Evolutionary conservation across 2,329 filamentous ascomycete species (phyloP).

Genomic region (Knoxdaviesia proteae): DNA sequence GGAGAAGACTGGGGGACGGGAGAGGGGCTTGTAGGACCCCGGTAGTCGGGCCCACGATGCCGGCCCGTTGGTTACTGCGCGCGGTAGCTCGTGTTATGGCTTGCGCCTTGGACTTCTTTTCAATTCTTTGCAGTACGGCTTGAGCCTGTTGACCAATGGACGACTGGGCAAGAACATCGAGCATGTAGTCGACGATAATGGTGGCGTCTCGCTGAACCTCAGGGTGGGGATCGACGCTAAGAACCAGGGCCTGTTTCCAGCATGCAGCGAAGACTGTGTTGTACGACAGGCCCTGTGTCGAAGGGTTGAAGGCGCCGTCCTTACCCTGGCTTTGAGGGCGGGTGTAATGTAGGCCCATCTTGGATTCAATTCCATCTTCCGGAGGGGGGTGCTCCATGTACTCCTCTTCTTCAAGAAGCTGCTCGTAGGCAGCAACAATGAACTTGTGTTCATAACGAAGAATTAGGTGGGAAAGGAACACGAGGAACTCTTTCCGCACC

Average conservation of each 20-base stretch:
- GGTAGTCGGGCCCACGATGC: constrained; percentile 16
- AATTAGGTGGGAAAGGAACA: constrained; percentile 85
- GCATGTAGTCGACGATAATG: constrained; percentile 69
- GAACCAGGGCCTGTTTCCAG: constrained; percentile 80
- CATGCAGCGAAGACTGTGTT: constrained; percentile 85
- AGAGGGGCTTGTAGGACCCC: constrained; percentile 18
- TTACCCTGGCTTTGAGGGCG: constrained; percentile 31
- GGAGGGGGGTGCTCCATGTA: constrained; percentile 35
- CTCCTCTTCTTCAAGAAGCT: constrained; percentile 65
- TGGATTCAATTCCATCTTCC: constrained; percentile 35
- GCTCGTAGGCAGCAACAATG: constrained; percentile 76
- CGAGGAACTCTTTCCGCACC: constrained; percentile 78
- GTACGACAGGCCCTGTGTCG: constrained; percentile 44
- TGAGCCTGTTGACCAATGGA: constrained; percentile 52
- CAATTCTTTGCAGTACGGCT: constrained; percentile 52
- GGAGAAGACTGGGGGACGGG: constrained; percentile 36
- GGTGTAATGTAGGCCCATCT: constrained; percentile 42
- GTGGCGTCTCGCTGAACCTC: constrained; percentile 76
- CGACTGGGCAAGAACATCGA: constrained; percentile 59
- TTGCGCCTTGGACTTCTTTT: constrained; percentile 15
- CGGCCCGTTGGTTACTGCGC: constrained; percentile 19
- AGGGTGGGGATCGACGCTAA: constrained; percentile 85
- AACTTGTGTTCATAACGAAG: constrained; percentile 84
- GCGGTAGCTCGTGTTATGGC: constrained; percentile 6
- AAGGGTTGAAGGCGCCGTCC: constrained; percentile 35